Evolutionary conservation across 305 asterid species (phyloP).

Genomic region (Fraxinus dipetala): DNA sequence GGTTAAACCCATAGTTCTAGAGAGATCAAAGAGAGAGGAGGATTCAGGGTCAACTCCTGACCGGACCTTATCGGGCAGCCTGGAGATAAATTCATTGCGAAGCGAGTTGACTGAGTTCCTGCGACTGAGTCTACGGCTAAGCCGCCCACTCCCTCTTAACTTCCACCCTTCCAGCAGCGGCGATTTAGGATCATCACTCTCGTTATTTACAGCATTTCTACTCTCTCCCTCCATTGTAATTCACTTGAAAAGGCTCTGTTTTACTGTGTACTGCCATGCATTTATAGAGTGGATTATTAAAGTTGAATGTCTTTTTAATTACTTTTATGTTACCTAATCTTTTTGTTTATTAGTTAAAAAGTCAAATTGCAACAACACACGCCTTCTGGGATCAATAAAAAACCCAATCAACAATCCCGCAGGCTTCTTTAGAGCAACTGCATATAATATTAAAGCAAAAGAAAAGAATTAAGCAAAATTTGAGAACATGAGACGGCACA

Average conservation of each 20-base stretch:
- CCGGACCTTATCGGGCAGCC: conserved; percentile 67
- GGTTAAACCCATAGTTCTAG: conserved; percentile 42
- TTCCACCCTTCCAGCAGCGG: conserved; percentile 45
- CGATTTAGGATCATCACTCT: conserved; percentile 29
- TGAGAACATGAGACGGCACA: background rate
- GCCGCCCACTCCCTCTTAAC: conserved; percentile 43
- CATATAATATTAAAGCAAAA: background rate
- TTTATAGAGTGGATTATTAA: background rate
- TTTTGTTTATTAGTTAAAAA: background rate
- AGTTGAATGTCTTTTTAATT: background rate
- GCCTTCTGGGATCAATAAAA: background rate
- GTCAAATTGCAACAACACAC: background rate
- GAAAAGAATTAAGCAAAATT: background rate
- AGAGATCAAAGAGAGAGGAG: conserved; percentile 39
- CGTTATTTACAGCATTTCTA: background rate
- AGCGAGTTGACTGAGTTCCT: conserved; percentile 61
- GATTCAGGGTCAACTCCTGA: conserved; percentile 63
- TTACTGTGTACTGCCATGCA: background rate
- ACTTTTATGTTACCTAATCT: background rate
- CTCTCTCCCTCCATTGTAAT: conserved; percentile 37
- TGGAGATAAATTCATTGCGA: conserved; percentile 50
- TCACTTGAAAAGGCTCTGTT: background rate
- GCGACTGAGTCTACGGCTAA: conserved; percentile 47
- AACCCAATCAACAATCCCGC: background rate
- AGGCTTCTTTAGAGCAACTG: background rate